These are phyloP conservation scores for Cichorium intybus DNA, from an alignment of 140 eudicot species.

Conservation along the genomic window DNA sequence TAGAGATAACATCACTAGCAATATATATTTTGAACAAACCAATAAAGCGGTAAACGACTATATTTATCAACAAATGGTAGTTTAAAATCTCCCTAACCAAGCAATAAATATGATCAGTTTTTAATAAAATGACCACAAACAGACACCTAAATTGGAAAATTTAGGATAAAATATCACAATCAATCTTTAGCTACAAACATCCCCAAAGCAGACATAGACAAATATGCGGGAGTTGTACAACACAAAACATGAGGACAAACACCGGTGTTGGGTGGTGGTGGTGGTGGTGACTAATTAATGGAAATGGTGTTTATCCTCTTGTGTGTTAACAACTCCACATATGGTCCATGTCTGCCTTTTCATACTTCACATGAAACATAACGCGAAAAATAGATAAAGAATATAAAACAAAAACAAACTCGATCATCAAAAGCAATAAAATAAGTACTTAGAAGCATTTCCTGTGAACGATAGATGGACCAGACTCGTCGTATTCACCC, in stretches of 20 bases:
- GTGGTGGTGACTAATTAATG: background rate
- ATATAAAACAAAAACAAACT: background rate
- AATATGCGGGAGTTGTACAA: background rate
- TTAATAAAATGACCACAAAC: slow-evolving; percentile 8
- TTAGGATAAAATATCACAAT: slow-evolving; percentile 5
- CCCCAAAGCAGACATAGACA: background rate
- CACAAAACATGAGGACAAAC: background rate
- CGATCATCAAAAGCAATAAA: slow-evolving; percentile 10
- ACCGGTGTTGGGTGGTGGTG: too few species aligned
- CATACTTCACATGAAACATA: slow-evolving; percentile 15
- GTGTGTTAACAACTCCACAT: background rate
- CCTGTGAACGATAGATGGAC: background rate
- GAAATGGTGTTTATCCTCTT: background rate
- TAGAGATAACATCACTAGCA: background rate
- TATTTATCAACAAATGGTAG: slow-evolving; percentile 8
- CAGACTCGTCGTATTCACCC: background rate
- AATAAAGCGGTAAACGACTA: background rate
- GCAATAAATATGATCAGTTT: background rate
- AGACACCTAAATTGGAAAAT: background rate
- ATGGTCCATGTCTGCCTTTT: background rate
- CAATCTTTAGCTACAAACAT: slow-evolving; percentile 21
- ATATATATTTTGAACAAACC: background rate
- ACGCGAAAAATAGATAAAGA: slow-evolving; percentile 11
- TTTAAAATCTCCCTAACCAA: background rate
- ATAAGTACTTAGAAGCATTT: slow-evolving; percentile 2